A percentile compares a stretch with the other conserved stretches of the same genome.
phyloP scores from a whole-genome alignment of 2,329 filamentous ascomycete genomes.

The Rasamsonia emersonii region DNA sequence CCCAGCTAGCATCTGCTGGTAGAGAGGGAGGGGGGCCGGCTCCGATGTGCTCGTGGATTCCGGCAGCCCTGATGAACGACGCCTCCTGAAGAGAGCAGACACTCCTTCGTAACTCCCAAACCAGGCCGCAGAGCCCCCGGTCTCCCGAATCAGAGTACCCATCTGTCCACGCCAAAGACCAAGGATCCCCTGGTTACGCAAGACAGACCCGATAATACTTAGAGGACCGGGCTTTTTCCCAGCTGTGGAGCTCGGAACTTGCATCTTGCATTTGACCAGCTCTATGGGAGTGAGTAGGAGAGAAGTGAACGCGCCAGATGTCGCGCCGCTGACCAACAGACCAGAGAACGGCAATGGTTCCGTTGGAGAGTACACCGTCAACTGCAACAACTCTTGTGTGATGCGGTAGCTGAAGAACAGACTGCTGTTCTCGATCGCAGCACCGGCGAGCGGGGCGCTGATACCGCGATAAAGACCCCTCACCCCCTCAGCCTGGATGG shows the following conservation, averaged over 20 bases:
- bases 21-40: conserved; percentile 58
- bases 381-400: conserved; percentile 53
- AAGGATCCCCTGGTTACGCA: conserved; percentile 67
- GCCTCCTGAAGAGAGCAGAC: conserved; percentile 58
- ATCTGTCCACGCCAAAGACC: conserved; percentile 96
- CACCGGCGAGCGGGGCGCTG: conserved; percentile 80
- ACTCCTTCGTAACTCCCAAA: conserved; percentile 85
- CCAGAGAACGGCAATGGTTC: conserved; percentile 63
- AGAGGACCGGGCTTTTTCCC: conserved; percentile 50
- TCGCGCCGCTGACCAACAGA: conserved; percentile 71
- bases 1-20: conserved; percentile 81
- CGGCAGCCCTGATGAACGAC: conserved; percentile 28
- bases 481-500: conserved; percentile 69
- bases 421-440: conserved; percentile 83
- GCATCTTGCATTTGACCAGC: conserved; percentile 97
- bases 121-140: conserved; percentile 88
- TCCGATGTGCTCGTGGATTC: conserved; percentile 10
- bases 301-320: conserved; percentile 81
- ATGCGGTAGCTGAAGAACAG: conserved; percentile 86
- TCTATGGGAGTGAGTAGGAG: conserved; percentile 90
- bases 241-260: conserved; percentile 53
- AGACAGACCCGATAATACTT: conserved; percentile 68
- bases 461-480: conserved; percentile 83
- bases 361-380: conserved; percentile 48
- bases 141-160: conserved; percentile 88